Base-by-base conservation (phyloP, 139 green algal genomes). In the Astrephomene gubernaculifera region DNA sequence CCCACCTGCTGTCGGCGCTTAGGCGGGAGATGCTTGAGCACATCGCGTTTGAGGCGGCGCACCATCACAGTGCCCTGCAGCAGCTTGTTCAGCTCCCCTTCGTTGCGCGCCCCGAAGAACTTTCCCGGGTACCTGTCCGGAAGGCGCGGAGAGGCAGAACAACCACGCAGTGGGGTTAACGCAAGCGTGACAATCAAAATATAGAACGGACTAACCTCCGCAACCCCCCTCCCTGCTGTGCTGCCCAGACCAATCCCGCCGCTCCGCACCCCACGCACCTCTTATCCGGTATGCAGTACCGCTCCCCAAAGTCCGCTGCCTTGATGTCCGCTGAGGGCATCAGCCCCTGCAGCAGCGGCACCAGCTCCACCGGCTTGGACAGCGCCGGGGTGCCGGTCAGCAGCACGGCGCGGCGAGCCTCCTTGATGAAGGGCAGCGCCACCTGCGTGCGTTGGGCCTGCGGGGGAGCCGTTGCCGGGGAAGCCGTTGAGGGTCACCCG, bases 21-120 rank as follows among this genome's bases (percentile, higher is more conserved):
- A 49, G 91, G 71, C 9, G 97, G 97, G 78, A 99, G 92, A 88
- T 99, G 90, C 39, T 90, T 93, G 7, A 98, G 91, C 74, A 99
- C 97, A 19, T 98, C 95, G 5, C 85, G 67, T 92, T 99, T 99
- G n/a, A 92, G 90, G 35, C 97, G 91, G 1, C 97, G 89, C 22
- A 99, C 90, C 97, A 99, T 99, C 36, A 98, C 68, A 17, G 88
- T 92, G 35, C 29, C 67, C 2, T 83, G 91, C 65, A 99, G 87
- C 73, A 99, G 63, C 24, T 72, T 53, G 89, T 98, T 90, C 35
- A 99, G 91, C 92, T 99, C 97, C 2, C 94, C 86, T 57, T 89
- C 71, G 87, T 98, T 96, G 78, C 73, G 73, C 29, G 73, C 27
- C 35, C 73, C 73, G 36, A 70, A 69, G 53, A 41, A 81, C 73